Evolutionary conservation across 176 grass and related monocot genomes (phyloP), one percentile per base, ranked within the genome.

Genomic region (Bolboschoenus planiculmis): DNA sequence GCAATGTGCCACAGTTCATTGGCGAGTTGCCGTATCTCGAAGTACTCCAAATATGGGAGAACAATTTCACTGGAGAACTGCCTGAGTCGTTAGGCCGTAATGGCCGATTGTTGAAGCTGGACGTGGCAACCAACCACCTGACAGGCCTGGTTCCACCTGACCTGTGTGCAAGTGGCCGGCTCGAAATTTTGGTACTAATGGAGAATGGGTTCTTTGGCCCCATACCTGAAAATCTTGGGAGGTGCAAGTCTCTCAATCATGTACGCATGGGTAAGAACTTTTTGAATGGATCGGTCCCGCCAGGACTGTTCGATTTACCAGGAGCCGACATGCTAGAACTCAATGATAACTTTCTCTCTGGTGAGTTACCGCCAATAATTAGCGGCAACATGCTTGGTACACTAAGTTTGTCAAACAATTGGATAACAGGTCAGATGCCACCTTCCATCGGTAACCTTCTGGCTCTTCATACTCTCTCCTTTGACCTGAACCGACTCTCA

Each of bases 181-280:
- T 99, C 5, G 6, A 90, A 78, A 0, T 82, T 46, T 91, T 98
- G 66, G 85, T 98, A 50, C 75, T 98, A 57, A 91, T 98, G 92
- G 84, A 95, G 33, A 98, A 98, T 47, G 65, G 78, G n/a, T 79
- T 98, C 27, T 98, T 95, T 78, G 95, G 95, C 0, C 56, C 68
- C 23, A 95, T 98, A 27, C 95, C 95, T 0, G 76, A 79, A 0
- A 76, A 81, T 1, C 92, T 98, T 14, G 92, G 92, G 40, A 86
- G 24, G 29, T 98, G 95, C 82, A 93, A 88, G 82, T 88, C 92
- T 33, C 90, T 98, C 0, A 30, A 3, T 0, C 85, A 83, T 13
- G 92, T 98, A 2, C 88, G 95, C 2, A 84, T 98, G 1, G 85
- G 59, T 61, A 91, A 85, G 66, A 98, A 98, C 82, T 93, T 77